Base-by-base conservation (phyloP, 441 rosid genomes). In the Theobroma grandiflorum region DNA sequence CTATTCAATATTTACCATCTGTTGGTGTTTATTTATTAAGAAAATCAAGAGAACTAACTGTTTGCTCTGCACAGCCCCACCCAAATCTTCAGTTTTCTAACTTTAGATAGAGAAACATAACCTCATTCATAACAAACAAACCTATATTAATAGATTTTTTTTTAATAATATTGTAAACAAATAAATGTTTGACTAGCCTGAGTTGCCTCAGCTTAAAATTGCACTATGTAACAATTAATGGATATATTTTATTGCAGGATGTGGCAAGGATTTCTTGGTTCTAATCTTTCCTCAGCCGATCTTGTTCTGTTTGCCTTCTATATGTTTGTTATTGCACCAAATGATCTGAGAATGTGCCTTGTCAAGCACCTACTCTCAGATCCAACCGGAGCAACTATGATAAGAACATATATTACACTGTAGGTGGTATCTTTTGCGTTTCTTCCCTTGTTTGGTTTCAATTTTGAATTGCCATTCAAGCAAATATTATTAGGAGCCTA, bases 251-350 rank as follows among this genome's bases (percentile, higher is more conserved):
- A 18, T 40, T 82, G 84, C 91, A 94, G 98, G 98, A 94, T 96
- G 99, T 92, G 97, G 97, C 90, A 83, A 80, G 99, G 99, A 84
- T 94, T 96, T 84, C 90, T 94, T 4, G 98, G 99, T 59, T 96
- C 98, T 35, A 89, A 84, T 82, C 94, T 96, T 74, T 92, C 99
- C 16, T 96, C 98, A 20, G 93, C 87, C 49, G 96, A 96, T 80
- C 92, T 94, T 10, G 69, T 91, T 68, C 82, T 92, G 37, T 96
- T 94, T 84, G 90, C 98, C 43, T 86, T 94, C 76, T 94, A 89
- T 86, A 92, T 96, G 99, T 94, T 94, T 77, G 80, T 84, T 76
- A 90, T 92, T 80, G 91, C 99, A 64, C 99, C 97, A 63, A 93
- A 93, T 75, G 90, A 90, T 50, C 74, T 93, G 89, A 89, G 96